Percentiles rank a stretch among this genome's conserved stretches.
phyloP scores from a whole-genome alignment of 176 grass and related monocot genomes.

The Carex parvula region DNA sequence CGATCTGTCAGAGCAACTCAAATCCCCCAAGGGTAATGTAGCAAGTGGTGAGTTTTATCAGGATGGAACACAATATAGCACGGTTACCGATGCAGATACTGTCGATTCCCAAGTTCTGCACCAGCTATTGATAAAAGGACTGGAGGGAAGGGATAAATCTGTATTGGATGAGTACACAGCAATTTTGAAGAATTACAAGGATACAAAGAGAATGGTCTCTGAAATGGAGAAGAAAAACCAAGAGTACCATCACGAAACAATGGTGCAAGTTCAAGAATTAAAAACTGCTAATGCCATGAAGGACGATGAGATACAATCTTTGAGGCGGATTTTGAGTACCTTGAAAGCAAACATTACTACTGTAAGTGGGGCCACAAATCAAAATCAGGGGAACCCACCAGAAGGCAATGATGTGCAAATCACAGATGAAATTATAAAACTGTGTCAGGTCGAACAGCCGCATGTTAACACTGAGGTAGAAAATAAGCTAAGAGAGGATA shows the following conservation, averaged over 20 bases:
- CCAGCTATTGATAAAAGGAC: constrained; percentile 36
- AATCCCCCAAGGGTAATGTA: constrained; percentile 30
- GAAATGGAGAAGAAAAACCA: constrained; percentile 62
- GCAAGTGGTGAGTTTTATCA: background rate
- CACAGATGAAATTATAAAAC: constrained; percentile 32
- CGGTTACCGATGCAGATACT: background rate
- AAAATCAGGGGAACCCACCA: background rate
- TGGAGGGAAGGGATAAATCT: constrained; percentile 58
- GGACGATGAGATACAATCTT: constrained; percentile 49
- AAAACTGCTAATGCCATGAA: constrained; percentile 35
- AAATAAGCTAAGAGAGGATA: constrained; percentile 58
- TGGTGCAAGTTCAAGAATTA: constrained; percentile 29
- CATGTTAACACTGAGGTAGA: constrained; percentile 42
- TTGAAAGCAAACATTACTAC: constrained; percentile 11
- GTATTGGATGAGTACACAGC: constrained; percentile 48
- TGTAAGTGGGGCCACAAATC: background rate
- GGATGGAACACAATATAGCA: too few relatives aligned
- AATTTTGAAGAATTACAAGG: constrained; percentile 58
- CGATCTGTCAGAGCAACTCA: constrained; percentile 60
- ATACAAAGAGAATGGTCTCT: constrained; percentile 48
- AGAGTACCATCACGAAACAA: constrained; percentile 46
- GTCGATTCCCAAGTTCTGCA: constrained; percentile 26
- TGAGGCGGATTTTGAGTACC: constrained; percentile 38
- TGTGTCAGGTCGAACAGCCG: constrained; percentile 24
- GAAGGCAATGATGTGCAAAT: background rate